Conservation (phyloP, 352 stramenopile genomes). For the Globisporangium polare region DNA sequence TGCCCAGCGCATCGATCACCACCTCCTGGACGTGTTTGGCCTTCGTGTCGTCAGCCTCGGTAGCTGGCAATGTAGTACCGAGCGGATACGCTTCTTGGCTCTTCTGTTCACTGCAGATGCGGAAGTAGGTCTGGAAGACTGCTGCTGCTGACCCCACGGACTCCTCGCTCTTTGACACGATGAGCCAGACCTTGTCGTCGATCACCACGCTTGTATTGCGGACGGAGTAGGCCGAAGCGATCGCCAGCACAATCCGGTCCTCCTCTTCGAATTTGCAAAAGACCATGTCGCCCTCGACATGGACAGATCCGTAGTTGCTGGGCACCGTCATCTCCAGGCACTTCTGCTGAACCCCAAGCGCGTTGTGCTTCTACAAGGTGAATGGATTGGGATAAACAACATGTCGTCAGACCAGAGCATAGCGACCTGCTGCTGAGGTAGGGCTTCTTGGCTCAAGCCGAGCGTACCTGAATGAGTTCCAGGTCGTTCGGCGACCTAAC, state of each 20-base stretch:
- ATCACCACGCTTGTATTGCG: background rate
- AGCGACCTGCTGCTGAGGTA: no score
- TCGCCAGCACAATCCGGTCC: background rate
- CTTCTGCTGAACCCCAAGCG: background rate
- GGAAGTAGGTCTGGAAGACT: background rate
- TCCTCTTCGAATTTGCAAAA: slow-evolving; percentile 10
- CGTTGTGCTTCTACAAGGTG: background rate
- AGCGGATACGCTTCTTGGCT: background rate
- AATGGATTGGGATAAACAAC: no score
- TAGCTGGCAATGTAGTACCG: no score
- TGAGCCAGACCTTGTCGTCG: slow-evolving; percentile 1
- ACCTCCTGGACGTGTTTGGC: slow-evolving; percentile 2
- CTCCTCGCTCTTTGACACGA: background rate
- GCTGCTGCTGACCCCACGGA: background rate
- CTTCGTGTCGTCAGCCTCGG: no score
- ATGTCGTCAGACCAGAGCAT: no score
- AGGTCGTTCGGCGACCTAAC: background rate
- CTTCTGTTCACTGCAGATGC: background rate
- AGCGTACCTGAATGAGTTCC: background rate
- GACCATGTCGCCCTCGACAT: background rate
- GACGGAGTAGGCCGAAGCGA: background rate
- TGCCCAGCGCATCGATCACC: slow-evolving; percentile 4
- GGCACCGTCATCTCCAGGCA: background rate
- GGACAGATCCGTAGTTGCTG: background rate
- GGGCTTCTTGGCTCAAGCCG: no score